Evolutionary conservation across 2,329 filamentous ascomycete genomes (phyloP).

Genomic region (Phyllosticta citrichinensis): DNA sequence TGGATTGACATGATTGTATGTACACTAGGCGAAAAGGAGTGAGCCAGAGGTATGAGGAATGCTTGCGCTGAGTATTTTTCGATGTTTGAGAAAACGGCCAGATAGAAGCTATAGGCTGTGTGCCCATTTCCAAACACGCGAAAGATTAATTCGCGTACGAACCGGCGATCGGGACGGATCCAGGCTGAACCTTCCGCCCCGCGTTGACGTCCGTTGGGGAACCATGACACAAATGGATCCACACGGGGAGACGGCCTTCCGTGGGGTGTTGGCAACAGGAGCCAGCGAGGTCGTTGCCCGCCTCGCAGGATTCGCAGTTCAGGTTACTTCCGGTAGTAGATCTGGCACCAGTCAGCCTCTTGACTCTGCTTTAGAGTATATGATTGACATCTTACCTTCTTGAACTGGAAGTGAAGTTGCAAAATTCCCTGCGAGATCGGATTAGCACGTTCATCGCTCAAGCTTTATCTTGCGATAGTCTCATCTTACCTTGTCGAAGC

Average conservation of each 20-base stretch:
- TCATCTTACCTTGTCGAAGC: conserved; percentile 80
- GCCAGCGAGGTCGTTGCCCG: neutral
- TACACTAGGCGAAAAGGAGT: neutral
- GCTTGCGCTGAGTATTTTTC: neutral
- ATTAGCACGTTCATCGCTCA: conserved; percentile 20
- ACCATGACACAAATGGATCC: neutral
- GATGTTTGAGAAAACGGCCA: neutral
- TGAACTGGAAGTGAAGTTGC: conserved; percentile 96
- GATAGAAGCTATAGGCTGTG: neutral
- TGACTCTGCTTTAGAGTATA: neutral
- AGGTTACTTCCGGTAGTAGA: conserved; percentile 38
- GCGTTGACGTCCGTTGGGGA: neutral
- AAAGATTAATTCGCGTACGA: neutral
- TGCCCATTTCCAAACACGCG: neutral
- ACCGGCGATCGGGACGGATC: neutral
- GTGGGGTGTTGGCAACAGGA: neutral
- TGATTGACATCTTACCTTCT: conserved; percentile 57
- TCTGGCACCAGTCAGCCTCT: conserved; percentile 24
- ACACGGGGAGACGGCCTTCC: neutral
- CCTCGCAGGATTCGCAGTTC: neutral
- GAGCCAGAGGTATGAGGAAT: neutral
- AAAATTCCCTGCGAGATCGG: conserved; percentile 62
- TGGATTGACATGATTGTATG: neutral
- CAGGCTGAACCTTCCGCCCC: neutral
- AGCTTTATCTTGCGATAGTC: neutral